Percentiles rank a stretch among this genome's conserved stretches.
phyloP scores from a whole-genome alignment of 2,329 filamentous ascomycete species.

The Apiospora phragmitis region DNA sequence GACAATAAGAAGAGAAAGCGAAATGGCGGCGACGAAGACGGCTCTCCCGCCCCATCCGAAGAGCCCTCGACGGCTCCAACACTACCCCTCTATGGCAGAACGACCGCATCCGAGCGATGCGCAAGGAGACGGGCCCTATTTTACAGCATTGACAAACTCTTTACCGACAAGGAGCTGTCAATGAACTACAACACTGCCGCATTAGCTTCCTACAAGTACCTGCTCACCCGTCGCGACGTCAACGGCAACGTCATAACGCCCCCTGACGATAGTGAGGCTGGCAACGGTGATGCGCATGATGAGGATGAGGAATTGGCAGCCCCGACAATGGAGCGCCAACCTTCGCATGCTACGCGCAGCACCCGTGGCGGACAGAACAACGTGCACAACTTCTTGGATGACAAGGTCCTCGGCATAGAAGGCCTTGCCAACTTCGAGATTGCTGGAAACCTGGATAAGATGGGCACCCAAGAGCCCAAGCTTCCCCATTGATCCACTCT shows the following conservation, averaged over 20 bases:
- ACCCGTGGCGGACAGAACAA: constrained; percentile 52
- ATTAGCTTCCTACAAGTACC: constrained; percentile 61
- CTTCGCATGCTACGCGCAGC: constrained; percentile 65
- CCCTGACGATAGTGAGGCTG: constrained; percentile 54
- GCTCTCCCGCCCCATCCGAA: constrained; percentile 61
- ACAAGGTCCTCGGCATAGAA: constrained; percentile 60
- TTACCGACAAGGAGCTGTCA: constrained; percentile 68
- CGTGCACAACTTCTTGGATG: constrained; percentile 57
- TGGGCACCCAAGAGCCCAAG: constrained; percentile 57
- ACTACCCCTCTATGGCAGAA: constrained; percentile 64
- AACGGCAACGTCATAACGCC: constrained; percentile 52
- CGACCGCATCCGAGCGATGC: constrained; percentile 54
- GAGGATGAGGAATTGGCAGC: constrained; percentile 52
- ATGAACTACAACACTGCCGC: constrained; percentile 66
- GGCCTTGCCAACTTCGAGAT: constrained; percentile 60
- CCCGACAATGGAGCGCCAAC: constrained; percentile 62
- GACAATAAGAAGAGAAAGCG: constrained; percentile 65
- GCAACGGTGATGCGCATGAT: constrained; percentile 51
- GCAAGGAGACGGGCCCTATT: constrained; percentile 60
- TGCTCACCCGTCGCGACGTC: constrained; percentile 56
- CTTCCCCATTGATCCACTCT: constrained; percentile 58
- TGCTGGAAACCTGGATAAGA: constrained; percentile 57
- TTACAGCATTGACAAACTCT: constrained; percentile 69
- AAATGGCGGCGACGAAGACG: constrained; percentile 59
- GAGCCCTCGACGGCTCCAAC: constrained; percentile 55